Base-by-base conservation (phyloP, 75 land plant species). In the Pinus taeda region DNA sequence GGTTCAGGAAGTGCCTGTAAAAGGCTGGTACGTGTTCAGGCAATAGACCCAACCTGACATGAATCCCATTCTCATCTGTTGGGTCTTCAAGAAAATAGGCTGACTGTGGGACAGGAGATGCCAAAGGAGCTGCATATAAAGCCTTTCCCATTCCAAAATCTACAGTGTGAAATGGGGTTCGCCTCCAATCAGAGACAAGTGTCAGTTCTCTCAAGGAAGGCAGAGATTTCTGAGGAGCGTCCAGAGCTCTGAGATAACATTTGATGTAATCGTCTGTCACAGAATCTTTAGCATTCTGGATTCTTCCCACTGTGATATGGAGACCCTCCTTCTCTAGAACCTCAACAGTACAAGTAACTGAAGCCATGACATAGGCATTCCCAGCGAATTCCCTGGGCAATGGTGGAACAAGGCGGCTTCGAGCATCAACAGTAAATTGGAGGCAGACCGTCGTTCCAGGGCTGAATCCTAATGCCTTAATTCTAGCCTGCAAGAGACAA, bases 361-460 rank as follows among this genome's bases (percentile, higher is more conserved):
- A 90, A 7, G 92, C 87, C 4, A 85, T 75, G 20, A 90, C 87
- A 75, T 80, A 85, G 2, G 90, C 92, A 55, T 91, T 91, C 17
- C 93, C 93, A 20, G 79, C 60, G 85, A 89, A 91, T n/a, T 75
- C 78, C 58, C 66, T 65, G 8, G 92, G 89, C 29, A 89, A 75
- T 9, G 92, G 87, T 8, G 93, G 93, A 20, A 26, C 60, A 60
- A 89, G 6, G 57, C 84, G 85, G 69, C 77, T 80, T 57, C 92
- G 81, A 57, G 82, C 80, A 83, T 91, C 89, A 56, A 91, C 89
- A 1, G 92, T 83, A 71, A 87, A 85, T 71, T 90, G 84, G 69
- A 90, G 80, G 74, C 84, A 83, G 0, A 85, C 87, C 58, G 67
- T 53, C 13, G 59, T 17, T 21, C 63, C 77, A 21, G 70, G 78